phyloP scores from a whole-genome alignment of 352 stramenopile species.

The Blastocystis sp. region DNA sequence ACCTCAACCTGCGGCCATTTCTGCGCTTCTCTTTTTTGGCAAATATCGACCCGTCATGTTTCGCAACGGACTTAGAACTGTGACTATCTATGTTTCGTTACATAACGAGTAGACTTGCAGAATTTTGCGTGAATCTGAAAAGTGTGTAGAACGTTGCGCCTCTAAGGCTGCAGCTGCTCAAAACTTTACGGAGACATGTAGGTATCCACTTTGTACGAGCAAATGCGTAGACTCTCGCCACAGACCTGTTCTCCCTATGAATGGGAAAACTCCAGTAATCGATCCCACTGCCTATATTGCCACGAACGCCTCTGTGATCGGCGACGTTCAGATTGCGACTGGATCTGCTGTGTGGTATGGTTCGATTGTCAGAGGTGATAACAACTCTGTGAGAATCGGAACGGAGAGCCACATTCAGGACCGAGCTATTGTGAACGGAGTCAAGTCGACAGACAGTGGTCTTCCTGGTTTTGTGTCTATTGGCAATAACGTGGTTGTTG shows the following conservation, averaged over 20 bases:
- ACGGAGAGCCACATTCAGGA: conserved; percentile 59
- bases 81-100: background rate
- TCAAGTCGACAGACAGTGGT: conserved; percentile 2
- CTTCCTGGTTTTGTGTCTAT: conserved; percentile 57
- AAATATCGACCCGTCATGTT: background rate
- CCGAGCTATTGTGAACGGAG: conserved; percentile 22
- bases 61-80: conserved; percentile 58
- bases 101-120: conserved; percentile 27
- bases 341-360: conserved; percentile 60
- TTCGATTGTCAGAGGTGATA: conserved; percentile 49
- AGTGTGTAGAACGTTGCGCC: conserved; percentile 37
- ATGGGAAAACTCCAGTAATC: conserved; percentile 74
- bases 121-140: conserved; percentile 54
- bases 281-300: conserved; percentile 58
- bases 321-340: conserved; percentile 43
- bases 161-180: background rate
- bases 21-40: background rate
- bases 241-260: conserved; percentile 82
- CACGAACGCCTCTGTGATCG: conserved; percentile 54
- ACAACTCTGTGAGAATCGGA: conserved; percentile 52
- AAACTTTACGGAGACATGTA: conserved; percentile 50
- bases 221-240: conserved; percentile 67
- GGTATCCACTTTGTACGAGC: background rate
- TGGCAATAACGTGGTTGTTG: conserved; percentile 54
- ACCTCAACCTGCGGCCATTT: background rate